phyloP scores from a whole-genome alignment of 2,329 filamentous ascomycete species.

The Cercospora canescens region DNA sequence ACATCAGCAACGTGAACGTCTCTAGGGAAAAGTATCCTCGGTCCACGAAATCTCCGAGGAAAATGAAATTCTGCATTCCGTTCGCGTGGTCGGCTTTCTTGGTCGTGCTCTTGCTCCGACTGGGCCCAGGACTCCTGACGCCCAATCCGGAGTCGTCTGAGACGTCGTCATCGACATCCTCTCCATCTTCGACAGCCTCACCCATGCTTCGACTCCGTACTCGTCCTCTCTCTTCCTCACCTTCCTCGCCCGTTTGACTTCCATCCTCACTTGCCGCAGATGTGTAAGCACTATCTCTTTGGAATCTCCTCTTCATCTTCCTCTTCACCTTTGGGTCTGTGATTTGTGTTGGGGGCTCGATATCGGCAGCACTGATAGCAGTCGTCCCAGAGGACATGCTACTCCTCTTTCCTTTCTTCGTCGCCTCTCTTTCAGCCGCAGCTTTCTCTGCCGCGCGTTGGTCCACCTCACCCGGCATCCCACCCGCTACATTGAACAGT shows the following conservation, averaged over 20 bases:
- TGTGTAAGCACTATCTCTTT: slow-evolving; percentile 54
- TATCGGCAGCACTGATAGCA: slow-evolving; percentile 86
- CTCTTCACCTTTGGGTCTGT: slow-evolving; percentile 83
- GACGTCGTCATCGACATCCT: slow-evolving; percentile 52
- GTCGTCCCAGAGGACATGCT: slow-evolving; percentile 24
- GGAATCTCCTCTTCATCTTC: slow-evolving; percentile 68
- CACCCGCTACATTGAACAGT: slow-evolving; percentile 92
- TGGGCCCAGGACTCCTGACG: slow-evolving; percentile 38
- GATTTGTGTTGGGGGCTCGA: slow-evolving; percentile 87
- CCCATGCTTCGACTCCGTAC: slow-evolving; percentile 37
- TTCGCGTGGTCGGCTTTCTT: slow-evolving; percentile 44
- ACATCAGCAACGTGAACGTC: slow-evolving; percentile 71
- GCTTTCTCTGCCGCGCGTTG: slow-evolving; percentile 29
- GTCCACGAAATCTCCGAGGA: slow-evolving; percentile 73
- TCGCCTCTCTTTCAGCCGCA: slow-evolving; percentile 19
- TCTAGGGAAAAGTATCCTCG: slow-evolving; percentile 73
- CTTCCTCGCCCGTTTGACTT: slow-evolving; percentile 40
- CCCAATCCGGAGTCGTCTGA: slow-evolving; percentile 45
- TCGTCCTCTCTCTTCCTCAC: slow-evolving; percentile 47
- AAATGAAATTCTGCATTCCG: slow-evolving; percentile 69
- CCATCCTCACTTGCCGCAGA: slow-evolving; percentile 50
- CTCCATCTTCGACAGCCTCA: slow-evolving; percentile 44
- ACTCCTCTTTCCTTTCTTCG: slow-evolving; percentile 21
- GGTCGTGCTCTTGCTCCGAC: slow-evolving; percentile 36
- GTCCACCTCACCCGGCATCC: slow-evolving; percentile 78